These are phyloP conservation scores for Phragmites australis DNA, from an alignment of 176 grass and related monocot species.

Conservation along the genomic window DNA sequence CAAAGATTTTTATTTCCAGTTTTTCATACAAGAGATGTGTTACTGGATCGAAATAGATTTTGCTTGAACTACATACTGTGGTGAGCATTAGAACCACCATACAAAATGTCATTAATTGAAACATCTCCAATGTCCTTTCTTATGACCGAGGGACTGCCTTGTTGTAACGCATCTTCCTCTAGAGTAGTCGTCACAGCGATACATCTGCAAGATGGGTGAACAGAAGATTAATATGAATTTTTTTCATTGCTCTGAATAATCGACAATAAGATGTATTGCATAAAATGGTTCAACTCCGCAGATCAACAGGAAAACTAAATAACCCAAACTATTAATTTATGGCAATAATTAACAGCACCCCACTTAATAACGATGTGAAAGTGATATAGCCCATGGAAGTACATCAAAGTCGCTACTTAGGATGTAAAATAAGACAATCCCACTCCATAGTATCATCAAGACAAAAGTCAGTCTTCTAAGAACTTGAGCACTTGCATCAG, in stretches of 20 bases:
- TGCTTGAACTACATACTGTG: slow-evolving; percentile 80
- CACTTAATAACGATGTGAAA: slow-evolving; percentile 1
- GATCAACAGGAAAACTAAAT: slow-evolving; percentile 4
- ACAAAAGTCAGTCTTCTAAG: slow-evolving; percentile 9
- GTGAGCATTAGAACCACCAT: slow-evolving; percentile 75
- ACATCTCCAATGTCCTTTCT: slow-evolving; percentile 87
- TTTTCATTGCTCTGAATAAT: slow-evolving; percentile 1
- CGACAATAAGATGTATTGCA: neutral
- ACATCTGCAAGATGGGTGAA: slow-evolving; percentile 67
- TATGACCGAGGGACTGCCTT: slow-evolving; percentile 75
- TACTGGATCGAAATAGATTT: slow-evolving; percentile 44
- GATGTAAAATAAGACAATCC: slow-evolving; percentile 11
- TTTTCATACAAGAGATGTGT: slow-evolving; percentile 41
- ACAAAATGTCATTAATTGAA: slow-evolving; percentile 90
- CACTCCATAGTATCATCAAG: neutral
- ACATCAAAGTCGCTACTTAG: slow-evolving; percentile 5
- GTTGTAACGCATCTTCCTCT: slow-evolving; percentile 60
- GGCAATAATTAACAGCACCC: neutral
- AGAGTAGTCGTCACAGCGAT: slow-evolving; percentile 96
- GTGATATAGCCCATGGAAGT: neutral
- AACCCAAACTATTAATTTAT: no score
- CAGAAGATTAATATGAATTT: slow-evolving; percentile 24
- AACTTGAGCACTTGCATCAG: slow-evolving; percentile 13
- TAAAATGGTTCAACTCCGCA: neutral
- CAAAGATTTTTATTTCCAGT: slow-evolving; percentile 38